These are phyloP conservation scores for Massospora cicadina DNA, from an alignment of 371 early-diverging fungal species.

Conservation along the genomic window DNA sequence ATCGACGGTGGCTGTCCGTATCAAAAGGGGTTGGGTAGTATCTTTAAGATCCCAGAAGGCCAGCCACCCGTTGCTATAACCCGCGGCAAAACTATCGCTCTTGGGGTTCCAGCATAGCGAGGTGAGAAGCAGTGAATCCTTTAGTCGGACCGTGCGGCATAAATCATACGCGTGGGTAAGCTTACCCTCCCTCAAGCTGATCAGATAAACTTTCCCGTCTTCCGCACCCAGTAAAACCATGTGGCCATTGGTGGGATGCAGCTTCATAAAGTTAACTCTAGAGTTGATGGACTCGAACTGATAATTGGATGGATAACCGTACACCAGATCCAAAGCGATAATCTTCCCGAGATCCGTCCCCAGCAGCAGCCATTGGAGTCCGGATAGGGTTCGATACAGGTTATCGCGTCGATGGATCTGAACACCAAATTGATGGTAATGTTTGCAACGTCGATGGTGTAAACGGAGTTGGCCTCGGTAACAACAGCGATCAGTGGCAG, in stretches of 20 bases:
- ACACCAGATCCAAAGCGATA: neutral
- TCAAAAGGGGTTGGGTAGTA: neutral
- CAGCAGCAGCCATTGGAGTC: conserved; percentile 5
- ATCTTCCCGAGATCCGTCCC: neutral
- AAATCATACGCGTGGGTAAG: neutral
- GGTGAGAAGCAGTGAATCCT: neutral
- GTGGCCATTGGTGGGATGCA: neutral
- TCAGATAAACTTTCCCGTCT: neutral
- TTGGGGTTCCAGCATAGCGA: conserved; percentile 6
- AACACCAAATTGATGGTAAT: neutral
- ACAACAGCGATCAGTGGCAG: conserved; percentile 1
- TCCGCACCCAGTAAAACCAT: neutral
- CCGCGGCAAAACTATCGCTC: neutral
- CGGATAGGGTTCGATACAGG: neutral
- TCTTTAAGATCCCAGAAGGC: neutral
- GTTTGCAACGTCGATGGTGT: neutral
- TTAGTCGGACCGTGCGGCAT: neutral
- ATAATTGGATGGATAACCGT: neutral
- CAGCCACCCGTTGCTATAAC: conserved; percentile 9
- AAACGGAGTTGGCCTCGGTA: neutral
- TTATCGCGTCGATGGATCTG: neutral
- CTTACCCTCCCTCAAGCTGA: neutral
- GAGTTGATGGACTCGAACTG: neutral
- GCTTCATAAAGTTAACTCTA: neutral
- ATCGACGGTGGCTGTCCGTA: neutral